Conservation (phyloP, 1,139 yeast genomes). For the Scheffersomyces titani region DNA sequence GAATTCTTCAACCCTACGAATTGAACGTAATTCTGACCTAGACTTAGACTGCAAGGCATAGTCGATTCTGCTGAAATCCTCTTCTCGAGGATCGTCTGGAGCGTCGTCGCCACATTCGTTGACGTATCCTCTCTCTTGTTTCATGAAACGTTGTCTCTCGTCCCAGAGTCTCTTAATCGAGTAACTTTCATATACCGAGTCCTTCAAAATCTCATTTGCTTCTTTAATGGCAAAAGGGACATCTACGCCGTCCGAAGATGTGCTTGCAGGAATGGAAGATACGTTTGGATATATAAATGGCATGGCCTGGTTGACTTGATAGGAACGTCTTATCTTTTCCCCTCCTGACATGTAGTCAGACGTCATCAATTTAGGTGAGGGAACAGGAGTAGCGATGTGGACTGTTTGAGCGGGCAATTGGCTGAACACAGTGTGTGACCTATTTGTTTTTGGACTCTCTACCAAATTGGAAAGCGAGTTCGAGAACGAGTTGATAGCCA, state of each 20-base stretch:
- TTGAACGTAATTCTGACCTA: slow-evolving; percentile 37
- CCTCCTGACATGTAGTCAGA: slow-evolving; percentile 56
- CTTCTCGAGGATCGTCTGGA: slow-evolving; percentile 7
- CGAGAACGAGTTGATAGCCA: slow-evolving; percentile 47
- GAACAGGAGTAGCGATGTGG: slow-evolving; percentile 87
- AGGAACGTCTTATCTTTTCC: slow-evolving; percentile 68
- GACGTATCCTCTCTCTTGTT: slow-evolving; percentile 72
- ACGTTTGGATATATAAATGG: slow-evolving; percentile 73
- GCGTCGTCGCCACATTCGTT: slow-evolving; percentile 20
- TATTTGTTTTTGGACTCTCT: slow-evolving; percentile 59
- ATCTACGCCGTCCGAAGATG: slow-evolving; percentile 16
- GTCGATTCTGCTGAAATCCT: slow-evolving; percentile 24
- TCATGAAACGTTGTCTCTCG: slow-evolving; percentile 69
- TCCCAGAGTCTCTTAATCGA: slow-evolving; percentile 69
- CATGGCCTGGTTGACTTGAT: slow-evolving; percentile 75
- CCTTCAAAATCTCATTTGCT: slow-evolving; percentile 61
- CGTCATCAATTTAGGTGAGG: slow-evolving; percentile 79
- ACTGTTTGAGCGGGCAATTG: slow-evolving; percentile 64
- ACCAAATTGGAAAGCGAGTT: slow-evolving; percentile 58
- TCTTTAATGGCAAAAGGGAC: slow-evolving; percentile 80
- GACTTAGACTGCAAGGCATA: slow-evolving; percentile 28
- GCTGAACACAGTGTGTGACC: slow-evolving; percentile 53
- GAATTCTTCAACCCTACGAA: slow-evolving; percentile 61
- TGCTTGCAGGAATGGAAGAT: slow-evolving; percentile 11
- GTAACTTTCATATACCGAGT: slow-evolving; percentile 65